Evolutionary conservation across 2,329 filamentous ascomycete genomes (phyloP), one percentile per base, ranked within the genome.

Genomic region (Epichloe festucae): DNA sequence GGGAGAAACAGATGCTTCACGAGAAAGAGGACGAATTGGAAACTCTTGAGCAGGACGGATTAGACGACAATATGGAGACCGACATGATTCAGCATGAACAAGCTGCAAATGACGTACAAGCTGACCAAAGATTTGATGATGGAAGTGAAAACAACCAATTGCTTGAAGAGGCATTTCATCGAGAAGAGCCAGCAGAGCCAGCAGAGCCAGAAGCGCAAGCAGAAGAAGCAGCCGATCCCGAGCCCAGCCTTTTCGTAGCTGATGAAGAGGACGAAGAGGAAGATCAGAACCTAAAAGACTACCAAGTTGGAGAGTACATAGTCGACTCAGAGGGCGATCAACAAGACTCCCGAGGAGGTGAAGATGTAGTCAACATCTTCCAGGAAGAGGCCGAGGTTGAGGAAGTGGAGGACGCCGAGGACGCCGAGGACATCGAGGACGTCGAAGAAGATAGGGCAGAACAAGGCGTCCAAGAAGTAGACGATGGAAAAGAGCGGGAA

Each of bases 401-500:
- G 42, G 39, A 42, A 21, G 19, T 23, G 11, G 47, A 49, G 3
- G 45, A 46, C 2, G 51, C 34, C 4, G 52, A 53, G 15, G 52
- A 44, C 5, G 52, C 53, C 8, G 54, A 48, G 44, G 52, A 44
- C 7, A 52, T 53, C 7, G 54, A 48, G 44, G 52, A 46, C 7
- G 53, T 54, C 7, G 52, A 49, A 46, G 39, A 46, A 41, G 52
- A 50, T 10, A 27, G 48, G 14, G 41, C 41, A 7, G 45, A 59
- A 45, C 49, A 52, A 6, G 36, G 11, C 1, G 19, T 36, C 3
- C 23, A 53, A 12, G 48, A 55, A 7, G 48, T 27, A 3, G 21
- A 34, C 4, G 10, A 36, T 12, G 54, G 54, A 5, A 50, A 53
- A 43, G 46, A 49, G 31, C 23, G 52, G 11, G 53, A 56, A 23